Conservation (phyloP, 257 asterid genomes). For the Hygrophila difformis region DNA sequence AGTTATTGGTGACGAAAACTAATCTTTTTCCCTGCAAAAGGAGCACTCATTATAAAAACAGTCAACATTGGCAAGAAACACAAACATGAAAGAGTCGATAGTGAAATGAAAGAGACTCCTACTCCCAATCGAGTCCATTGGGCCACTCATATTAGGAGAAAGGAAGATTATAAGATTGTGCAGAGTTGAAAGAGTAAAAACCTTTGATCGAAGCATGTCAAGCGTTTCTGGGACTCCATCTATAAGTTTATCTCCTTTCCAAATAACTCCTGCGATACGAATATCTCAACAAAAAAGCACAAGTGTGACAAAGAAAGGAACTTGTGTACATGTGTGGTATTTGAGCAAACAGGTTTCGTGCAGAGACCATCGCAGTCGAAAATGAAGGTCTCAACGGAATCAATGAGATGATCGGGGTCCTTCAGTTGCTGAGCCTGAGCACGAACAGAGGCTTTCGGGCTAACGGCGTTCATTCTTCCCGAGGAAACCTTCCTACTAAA, state of each 20-base stretch:
- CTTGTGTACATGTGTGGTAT: too few relatives aligned
- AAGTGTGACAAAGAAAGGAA: too few relatives aligned
- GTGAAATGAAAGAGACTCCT: too few relatives aligned
- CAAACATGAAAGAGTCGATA: background rate
- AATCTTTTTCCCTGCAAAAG: constrained; percentile 76
- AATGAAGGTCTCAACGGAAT: constrained; percentile 90
- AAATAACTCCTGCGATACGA: constrained; percentile 83
- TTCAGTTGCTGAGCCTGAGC: constrained; percentile 61
- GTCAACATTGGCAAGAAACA: constrained; percentile 8
- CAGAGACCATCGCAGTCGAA: constrained; percentile 99
- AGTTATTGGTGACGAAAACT: constrained; percentile 97
- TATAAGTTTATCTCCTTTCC: constrained; percentile 95
- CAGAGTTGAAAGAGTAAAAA: constrained; percentile 19
- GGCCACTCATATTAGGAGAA: too few relatives aligned
- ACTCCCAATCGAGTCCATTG: too few relatives aligned
- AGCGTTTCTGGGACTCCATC: constrained; percentile 99
- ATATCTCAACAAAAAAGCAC: too few relatives aligned
- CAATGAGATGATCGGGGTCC: constrained; percentile 76
- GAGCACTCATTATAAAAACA: constrained; percentile 16
- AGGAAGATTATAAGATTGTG: background rate
- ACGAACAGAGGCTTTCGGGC: constrained; percentile 26
- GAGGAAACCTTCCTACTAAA: constrained; percentile 21
- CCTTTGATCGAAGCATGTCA: constrained; percentile 91
- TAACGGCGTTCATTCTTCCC: constrained; percentile 37
- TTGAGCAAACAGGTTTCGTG: too few relatives aligned